Conservation (phyloP, 192 early-diverging fungal species). For the Coemansia erecta region DNA sequence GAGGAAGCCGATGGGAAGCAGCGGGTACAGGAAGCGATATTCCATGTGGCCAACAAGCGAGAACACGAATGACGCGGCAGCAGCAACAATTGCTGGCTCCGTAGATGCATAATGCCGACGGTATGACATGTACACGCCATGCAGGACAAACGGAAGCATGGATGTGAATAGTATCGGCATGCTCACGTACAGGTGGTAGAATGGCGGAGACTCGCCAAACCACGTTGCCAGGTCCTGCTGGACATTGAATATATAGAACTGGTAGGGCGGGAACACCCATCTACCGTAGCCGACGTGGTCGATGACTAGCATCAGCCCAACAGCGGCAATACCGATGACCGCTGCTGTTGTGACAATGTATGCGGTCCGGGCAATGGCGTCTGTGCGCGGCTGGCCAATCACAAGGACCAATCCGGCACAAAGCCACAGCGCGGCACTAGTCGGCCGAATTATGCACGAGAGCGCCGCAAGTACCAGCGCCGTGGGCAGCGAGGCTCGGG, state of each 20-base stretch:
- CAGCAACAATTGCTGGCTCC: slow-evolving; percentile 43
- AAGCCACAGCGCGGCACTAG: slow-evolving; percentile 83
- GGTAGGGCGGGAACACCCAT: slow-evolving; percentile 71
- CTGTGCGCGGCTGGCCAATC: slow-evolving; percentile 16
- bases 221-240: slow-evolving; percentile 75
- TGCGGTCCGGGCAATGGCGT: slow-evolving; percentile 7
- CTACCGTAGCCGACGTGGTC: slow-evolving; percentile 70
- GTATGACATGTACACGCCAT: slow-evolving; percentile 49
- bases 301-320: slow-evolving; percentile 55
- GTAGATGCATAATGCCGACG: slow-evolving; percentile 1
- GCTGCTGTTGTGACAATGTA: slow-evolving; percentile 10
- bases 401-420: slow-evolving; percentile 68
- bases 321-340: slow-evolving; percentile 35
- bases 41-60: slow-evolving; percentile 88
- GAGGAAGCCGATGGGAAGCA: slow-evolving; percentile 65
- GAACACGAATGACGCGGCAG: slow-evolving; percentile 62
- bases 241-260: slow-evolving; percentile 85
- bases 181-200: slow-evolving; percentile 88
- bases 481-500: slow-evolving; percentile 12
- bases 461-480: slow-evolving; percentile 72
- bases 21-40: slow-evolving; percentile 88
- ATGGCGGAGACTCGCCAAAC: slow-evolving; percentile 88
- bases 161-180: slow-evolving; percentile 75
- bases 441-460: slow-evolving; percentile 85
- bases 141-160: slow-evolving; percentile 66